Conservation (phyloP, 345 rosid species). For the Zanthoxylum bungeanum region DNA sequence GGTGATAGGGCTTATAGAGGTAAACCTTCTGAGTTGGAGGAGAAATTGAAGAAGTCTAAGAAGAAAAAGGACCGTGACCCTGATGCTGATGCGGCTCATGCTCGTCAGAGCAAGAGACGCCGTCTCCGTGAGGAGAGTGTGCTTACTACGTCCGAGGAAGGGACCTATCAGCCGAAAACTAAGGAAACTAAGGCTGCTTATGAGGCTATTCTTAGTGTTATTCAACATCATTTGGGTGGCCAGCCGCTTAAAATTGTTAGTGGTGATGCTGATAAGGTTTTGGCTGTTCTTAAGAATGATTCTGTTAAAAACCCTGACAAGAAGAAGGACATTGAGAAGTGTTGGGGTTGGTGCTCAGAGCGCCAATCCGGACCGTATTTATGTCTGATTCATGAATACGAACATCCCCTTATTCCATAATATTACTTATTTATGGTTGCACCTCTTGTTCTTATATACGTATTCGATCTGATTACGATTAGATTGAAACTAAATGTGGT, state of each 20-base stretch:
- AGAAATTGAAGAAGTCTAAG: conserved; percentile 83
- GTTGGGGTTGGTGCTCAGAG: no score
- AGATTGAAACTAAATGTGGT: no score
- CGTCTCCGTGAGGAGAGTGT: conserved; percentile 81
- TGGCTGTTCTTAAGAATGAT: conserved; percentile 89
- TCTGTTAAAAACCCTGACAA: conserved; percentile 37
- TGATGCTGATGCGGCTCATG: conserved; percentile 36
- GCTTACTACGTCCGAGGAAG: conserved; percentile 71
- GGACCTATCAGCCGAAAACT: conserved; percentile 18
- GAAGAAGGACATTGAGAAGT: conserved; percentile 13
- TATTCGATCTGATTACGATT: no score
- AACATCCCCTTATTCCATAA: no score
- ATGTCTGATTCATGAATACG: no score
- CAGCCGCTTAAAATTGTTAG: conserved; percentile 73
- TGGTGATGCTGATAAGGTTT: conserved; percentile 90
- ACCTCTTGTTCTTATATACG: no score
- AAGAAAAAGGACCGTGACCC: conserved; percentile 80
- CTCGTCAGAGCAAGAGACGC: conserved; percentile 66
- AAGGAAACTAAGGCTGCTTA: background rate
- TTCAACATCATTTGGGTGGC: conserved; percentile 54
- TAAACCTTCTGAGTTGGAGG: conserved; percentile 81
- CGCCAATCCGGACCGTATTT: no score
- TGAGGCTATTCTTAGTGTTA: background rate
- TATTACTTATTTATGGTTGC: no score
- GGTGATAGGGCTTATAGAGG: conserved; percentile 85